Percentiles rank a stretch among this genome's conserved stretches.
These are phyloP conservation scores for Aspergillus quadricinctus DNA, from an alignment of 2,329 filamentous ascomycete genomes.

Conservation along the genomic window DNA sequence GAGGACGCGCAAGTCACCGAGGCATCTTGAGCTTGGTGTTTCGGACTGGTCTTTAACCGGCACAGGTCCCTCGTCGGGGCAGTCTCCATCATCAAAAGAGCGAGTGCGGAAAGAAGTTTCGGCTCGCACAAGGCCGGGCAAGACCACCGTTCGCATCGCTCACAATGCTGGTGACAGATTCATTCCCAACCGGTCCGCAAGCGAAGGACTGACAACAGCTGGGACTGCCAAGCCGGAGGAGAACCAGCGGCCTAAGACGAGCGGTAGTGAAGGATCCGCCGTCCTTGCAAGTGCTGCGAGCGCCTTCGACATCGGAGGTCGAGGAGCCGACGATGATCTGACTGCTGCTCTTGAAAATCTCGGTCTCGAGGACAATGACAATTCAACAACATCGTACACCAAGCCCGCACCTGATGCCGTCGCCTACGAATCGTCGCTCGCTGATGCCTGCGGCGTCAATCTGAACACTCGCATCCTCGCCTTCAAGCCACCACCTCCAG, in stretches of 20 bases:
- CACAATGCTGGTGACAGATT: slow-evolving; percentile 83
- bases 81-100: slow-evolving; percentile 59
- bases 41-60: slow-evolving; percentile 90
- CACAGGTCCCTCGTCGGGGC: slow-evolving; percentile 57
- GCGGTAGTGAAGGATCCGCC: slow-evolving; percentile 64
- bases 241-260: slow-evolving; percentile 68
- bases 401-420: slow-evolving; percentile 82
- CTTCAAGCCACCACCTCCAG: slow-evolving; percentile 96
- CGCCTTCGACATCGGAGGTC: slow-evolving; percentile 60
- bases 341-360: slow-evolving; percentile 75
- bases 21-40: slow-evolving; percentile 82
- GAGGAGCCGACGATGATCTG: slow-evolving; percentile 66
- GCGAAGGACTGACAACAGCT: slow-evolving; percentile 77
- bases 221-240: slow-evolving; percentile 84
- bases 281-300: slow-evolving; percentile 71
- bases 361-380: slow-evolving; percentile 69
- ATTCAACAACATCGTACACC: slow-evolving; percentile 58
- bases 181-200: slow-evolving; percentile 88
- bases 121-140: slow-evolving; percentile 48
- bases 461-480: slow-evolving; percentile 93
- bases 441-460: slow-evolving; percentile 85
- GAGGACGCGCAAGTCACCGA: slow-evolving; percentile 65
- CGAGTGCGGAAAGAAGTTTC: slow-evolving; percentile 52
- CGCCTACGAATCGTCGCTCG: slow-evolving; percentile 88
- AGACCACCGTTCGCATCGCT: slow-evolving; percentile 67